Evolutionary conservation across 352 stramenopile genomes (phyloP).

Genomic region (Globisporangium sylvaticum): DNA sequence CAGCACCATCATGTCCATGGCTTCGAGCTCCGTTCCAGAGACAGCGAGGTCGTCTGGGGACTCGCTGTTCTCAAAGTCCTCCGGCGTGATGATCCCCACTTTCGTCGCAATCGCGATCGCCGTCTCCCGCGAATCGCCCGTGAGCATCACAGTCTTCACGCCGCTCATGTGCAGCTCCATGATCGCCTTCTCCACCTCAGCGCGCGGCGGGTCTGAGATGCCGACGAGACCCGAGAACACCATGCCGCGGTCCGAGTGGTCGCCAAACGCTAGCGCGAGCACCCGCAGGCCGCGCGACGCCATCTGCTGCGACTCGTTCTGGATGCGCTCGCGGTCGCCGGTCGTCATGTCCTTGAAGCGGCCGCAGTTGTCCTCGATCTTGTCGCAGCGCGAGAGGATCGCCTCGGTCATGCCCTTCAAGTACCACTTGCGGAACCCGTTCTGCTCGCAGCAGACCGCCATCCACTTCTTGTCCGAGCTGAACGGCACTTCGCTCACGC

Average conservation of each 20-base stretch:
- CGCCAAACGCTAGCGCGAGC: slow-evolving; percentile 87
- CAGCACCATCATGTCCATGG: slow-evolving; percentile 81
- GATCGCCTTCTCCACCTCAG: slow-evolving; percentile 64
- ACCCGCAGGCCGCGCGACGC: slow-evolving; percentile 79
- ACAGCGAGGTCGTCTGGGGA: slow-evolving; percentile 53
- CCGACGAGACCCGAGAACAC: slow-evolving; percentile 92
- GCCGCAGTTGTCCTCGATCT: slow-evolving; percentile 71
- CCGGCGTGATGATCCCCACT: slow-evolving; percentile 89
- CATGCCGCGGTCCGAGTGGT: slow-evolving; percentile 77
- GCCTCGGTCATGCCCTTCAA: slow-evolving; percentile 84
- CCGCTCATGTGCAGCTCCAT: slow-evolving; percentile 46
- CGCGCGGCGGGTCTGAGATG: slow-evolving; percentile 83
- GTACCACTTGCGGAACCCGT: slow-evolving; percentile 58
- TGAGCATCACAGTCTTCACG: slow-evolving; percentile 90
- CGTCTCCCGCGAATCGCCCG: slow-evolving; percentile 94
- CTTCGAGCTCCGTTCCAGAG: slow-evolving; percentile 87
- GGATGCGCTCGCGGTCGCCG: slow-evolving; percentile 60
- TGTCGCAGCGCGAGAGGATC: slow-evolving; percentile 68
- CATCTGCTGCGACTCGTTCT: slow-evolving; percentile 61
- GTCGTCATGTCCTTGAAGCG: slow-evolving; percentile 61
- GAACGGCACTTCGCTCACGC: slow-evolving; percentile 92
- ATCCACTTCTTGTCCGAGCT: slow-evolving; percentile 96
- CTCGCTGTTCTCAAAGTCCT: slow-evolving; percentile 36
- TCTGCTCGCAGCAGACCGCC: slow-evolving; percentile 86
- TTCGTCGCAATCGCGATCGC: slow-evolving; percentile 93